Evolutionary conservation across 495 filamentous ascomycete species (phyloP), one percentile per base, ranked within the genome.

Genomic region (Eremomyces bilateralis): DNA sequence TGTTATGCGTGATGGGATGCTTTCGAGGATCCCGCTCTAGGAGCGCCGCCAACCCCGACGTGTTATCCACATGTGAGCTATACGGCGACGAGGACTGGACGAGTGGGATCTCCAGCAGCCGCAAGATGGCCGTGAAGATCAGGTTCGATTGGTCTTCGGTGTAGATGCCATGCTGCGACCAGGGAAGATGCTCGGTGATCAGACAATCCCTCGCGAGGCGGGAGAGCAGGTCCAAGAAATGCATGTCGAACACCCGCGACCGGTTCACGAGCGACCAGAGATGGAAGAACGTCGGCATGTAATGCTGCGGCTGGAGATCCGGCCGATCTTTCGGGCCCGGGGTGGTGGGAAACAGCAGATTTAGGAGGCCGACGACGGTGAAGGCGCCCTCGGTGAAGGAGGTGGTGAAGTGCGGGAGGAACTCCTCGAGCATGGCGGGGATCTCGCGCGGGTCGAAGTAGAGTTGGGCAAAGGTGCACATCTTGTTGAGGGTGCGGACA

Each of bases 61-160:
- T 66, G 31, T 78, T 66, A 57, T 99, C 88, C 4, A 94, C 71
- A 20, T 72, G 65, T 13, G 53, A 57, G 39, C 78, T 77, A 50
- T 99, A 99, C 1, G 88, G 81, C 2, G 88, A 91, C 20, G 77
- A 84, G 4, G 85, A 79, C 52, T 95, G 90, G 4, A 90, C 88
- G 13, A 99, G 90, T 10, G 88, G 88, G 30, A 99, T 99, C 45
- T 95, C 88, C 29, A 93, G 67, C 34, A 99, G 56, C 29, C 88
- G 64, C 6, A 99, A 55, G 22, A 93, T 74, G 10, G 90, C 74
- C 0, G 88, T 95, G 53, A 94, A 95, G 38, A 95, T 78, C 31
- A 90, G 62, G 29, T 83, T 73, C 0, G 83, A 85, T 52, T 99
- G 88, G 34, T 94, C 85, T 38, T 73, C 70, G 11, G 77, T 90